These are phyloP conservation scores for Chrysochromulina parva DNA, from an alignment of 78 protist species.

Conservation along the genomic window DNA sequence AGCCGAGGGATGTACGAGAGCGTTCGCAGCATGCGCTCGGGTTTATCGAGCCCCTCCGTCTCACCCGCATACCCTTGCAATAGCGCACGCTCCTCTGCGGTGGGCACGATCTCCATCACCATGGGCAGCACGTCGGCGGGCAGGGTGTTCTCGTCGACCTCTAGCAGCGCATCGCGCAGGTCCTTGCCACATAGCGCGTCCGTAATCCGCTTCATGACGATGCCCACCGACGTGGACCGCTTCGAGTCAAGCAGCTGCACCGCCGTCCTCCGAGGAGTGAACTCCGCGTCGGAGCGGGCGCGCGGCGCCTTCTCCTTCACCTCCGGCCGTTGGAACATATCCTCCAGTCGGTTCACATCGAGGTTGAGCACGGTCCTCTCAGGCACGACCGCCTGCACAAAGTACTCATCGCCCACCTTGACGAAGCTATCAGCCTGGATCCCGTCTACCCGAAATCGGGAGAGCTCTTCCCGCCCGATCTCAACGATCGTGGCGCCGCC, in stretches of 20 bases:
- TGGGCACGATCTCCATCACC: background rate
- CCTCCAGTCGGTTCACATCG: too few relatives aligned
- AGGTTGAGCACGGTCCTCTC: too few relatives aligned
- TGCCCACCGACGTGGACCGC: background rate
- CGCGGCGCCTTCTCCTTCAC: too few relatives aligned
- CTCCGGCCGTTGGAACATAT: too few relatives aligned
- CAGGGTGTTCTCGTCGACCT: background rate
- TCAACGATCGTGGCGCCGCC: too few relatives aligned
- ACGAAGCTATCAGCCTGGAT: too few relatives aligned
- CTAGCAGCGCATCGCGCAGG: background rate
- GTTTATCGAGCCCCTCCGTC: background rate
- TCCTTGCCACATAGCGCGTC: background rate
- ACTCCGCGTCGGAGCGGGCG: too few relatives aligned
- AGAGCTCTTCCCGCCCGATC: too few relatives aligned
- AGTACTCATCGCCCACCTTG: too few relatives aligned
- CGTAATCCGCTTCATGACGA: background rate
- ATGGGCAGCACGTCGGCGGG: background rate
- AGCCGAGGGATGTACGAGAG: background rate
- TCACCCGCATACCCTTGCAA: background rate
- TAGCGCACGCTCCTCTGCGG: background rate
- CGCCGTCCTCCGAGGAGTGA: too few relatives aligned
- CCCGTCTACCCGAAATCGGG: too few relatives aligned
- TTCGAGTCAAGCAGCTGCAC: background rate
- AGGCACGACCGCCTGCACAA: too few relatives aligned
- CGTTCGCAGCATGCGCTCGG: background rate